These are phyloP conservation scores for Chalara sp. DNA, from an alignment of 2,329 filamentous ascomycete species.

Conservation along the genomic window DNA sequence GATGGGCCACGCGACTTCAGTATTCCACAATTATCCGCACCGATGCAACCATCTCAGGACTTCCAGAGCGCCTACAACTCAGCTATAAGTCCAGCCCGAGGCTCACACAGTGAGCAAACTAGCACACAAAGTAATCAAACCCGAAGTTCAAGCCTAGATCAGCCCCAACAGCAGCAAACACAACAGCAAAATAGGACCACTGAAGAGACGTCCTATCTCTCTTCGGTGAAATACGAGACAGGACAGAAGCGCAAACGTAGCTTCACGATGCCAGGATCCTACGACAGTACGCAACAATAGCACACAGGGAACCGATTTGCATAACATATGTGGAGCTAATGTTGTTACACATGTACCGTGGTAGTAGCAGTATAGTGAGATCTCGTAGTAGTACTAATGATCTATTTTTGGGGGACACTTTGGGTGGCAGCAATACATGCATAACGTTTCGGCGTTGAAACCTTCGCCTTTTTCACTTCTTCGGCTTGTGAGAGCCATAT, in stretches of 20 bases:
- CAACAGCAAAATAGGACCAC: conserved; percentile 17
- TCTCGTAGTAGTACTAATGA: too few relatives aligned
- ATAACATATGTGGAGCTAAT: too few relatives aligned
- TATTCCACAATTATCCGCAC: conserved; percentile 48
- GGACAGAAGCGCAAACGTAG: conserved; percentile 24
- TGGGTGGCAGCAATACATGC: too few relatives aligned
- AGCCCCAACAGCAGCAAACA: conserved; percentile 8
- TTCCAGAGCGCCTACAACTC: conserved; percentile 31
- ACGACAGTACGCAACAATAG: conserved; percentile 14
- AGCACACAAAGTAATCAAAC: conserved; percentile 2
- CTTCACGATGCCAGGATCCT: conserved; percentile 20
- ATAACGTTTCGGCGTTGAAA: too few relatives aligned
- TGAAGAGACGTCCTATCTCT: conserved; percentile 18
- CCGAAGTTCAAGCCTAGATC: conserved; percentile 9
- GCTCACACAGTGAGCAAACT: conserved; percentile 15
- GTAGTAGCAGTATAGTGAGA: too few relatives aligned
- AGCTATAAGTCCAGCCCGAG: conserved; percentile 12
- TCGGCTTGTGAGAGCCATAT: too few relatives aligned
- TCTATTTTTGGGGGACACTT: too few relatives aligned
- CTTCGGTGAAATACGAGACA: conserved; percentile 19
- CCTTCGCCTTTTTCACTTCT: too few relatives aligned
- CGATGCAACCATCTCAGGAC: conserved; percentile 45
- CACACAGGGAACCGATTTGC: too few relatives aligned
- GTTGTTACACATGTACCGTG: too few relatives aligned
- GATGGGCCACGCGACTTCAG: conserved; percentile 39